These are phyloP conservation scores for Rhizoctonia solani DNA, from an alignment of 1,284 basidiomycete species.

Conservation along the genomic window DNA sequence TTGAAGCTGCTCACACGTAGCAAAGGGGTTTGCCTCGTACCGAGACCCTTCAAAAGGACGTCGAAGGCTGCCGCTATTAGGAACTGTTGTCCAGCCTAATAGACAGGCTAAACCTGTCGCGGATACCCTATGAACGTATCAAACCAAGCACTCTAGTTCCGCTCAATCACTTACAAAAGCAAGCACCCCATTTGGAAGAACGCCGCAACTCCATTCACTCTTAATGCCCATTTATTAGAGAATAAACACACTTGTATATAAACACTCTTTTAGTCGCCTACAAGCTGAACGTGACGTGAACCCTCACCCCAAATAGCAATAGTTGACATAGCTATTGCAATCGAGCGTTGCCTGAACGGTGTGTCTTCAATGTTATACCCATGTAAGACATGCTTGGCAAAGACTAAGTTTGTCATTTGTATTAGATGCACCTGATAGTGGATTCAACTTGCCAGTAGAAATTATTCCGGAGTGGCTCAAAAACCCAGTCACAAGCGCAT, in stretches of 20 bases:
- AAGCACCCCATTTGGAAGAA: conserved; percentile 43
- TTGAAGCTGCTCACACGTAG: conserved; percentile 27
- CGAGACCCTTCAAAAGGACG: conserved; percentile 57
- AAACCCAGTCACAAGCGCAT: conserved; percentile 52
- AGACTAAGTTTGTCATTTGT: conserved; percentile 34
- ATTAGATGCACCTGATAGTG: background rate
- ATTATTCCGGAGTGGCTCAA: conserved; percentile 45
- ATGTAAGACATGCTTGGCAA: conserved; percentile 44
- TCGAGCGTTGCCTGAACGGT: conserved; percentile 40
- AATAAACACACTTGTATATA: conserved; percentile 34
- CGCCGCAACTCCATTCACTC: conserved; percentile 43
- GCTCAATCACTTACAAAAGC: conserved; percentile 40
- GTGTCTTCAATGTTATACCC: conserved; percentile 42
- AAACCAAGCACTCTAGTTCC: background rate
- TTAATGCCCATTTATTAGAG: conserved; percentile 46
- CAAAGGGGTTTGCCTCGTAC: conserved; percentile 51
- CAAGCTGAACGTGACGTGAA: background rate
- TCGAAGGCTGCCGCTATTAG: conserved; percentile 54
- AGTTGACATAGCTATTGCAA: conserved; percentile 42
- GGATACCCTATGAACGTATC: background rate
- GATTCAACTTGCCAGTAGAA: background rate
- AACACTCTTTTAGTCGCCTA: background rate
- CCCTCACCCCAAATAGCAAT: conserved; percentile 41
- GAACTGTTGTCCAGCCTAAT: conserved; percentile 50
- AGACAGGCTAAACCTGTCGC: conserved; percentile 57